Percentiles rank a stretch among this genome's conserved stretches.
These are phyloP conservation scores for Inga oerstediana DNA, from an alignment of 306 rosid genomes.

Conservation along the genomic window DNA sequence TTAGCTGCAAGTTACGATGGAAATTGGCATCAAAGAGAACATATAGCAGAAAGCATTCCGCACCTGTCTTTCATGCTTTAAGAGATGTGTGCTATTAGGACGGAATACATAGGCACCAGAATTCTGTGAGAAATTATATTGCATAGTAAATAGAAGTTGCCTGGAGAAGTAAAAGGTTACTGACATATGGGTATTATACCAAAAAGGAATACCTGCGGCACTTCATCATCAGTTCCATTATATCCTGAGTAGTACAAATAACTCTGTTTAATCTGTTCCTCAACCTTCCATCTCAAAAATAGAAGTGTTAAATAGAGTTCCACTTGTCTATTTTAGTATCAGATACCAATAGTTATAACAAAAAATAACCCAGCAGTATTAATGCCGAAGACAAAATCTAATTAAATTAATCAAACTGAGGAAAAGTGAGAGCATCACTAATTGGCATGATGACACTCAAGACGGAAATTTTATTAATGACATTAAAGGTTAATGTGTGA, in stretches of 20 bases:
- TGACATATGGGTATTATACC: slow-evolving; percentile 22
- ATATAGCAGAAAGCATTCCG: slow-evolving; percentile 24
- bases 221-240: slow-evolving; percentile 45
- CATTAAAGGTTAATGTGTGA: slow-evolving; percentile 25
- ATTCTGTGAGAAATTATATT: slow-evolving; percentile 43
- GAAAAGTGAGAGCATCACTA: slow-evolving; percentile 27
- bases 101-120: slow-evolving; percentile 66
- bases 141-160: slow-evolving; percentile 12
- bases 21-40: slow-evolving; percentile 2
- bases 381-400: slow-evolving; percentile 22
- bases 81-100: slow-evolving; percentile 52
- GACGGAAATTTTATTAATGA: neutral
- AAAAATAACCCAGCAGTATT: neutral
- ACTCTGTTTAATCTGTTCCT: slow-evolving; percentile 46
- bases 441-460: slow-evolving; percentile 10
- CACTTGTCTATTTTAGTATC: slow-evolving; percentile 17
- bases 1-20: slow-evolving; percentile 18
- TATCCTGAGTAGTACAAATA: slow-evolving; percentile 57
- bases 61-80: slow-evolving; percentile 50
- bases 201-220: slow-evolving; percentile 45
- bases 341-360: neutral
- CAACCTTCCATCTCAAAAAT: slow-evolving; percentile 51
- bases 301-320: slow-evolving; percentile 22
- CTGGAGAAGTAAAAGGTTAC: slow-evolving; percentile 25
- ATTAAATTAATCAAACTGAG: slow-evolving; percentile 22